Conservation (phyloP, 73 alveolate species). For the Paramecium octaurelia region DNA sequence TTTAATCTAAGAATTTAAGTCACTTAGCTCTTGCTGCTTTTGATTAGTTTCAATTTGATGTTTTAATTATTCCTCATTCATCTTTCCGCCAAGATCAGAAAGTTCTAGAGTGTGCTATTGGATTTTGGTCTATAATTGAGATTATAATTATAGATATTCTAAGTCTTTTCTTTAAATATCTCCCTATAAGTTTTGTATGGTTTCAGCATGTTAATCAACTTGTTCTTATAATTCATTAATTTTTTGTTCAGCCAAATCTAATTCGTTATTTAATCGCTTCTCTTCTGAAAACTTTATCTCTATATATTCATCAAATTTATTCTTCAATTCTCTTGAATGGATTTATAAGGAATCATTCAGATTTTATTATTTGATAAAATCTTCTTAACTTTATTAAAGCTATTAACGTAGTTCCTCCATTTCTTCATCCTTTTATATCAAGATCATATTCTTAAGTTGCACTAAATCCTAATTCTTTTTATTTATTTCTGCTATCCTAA, state of each 20-base stretch:
- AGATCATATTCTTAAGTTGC: background rate
- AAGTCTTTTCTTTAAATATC: background rate
- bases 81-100: background rate
- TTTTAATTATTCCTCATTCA: background rate
- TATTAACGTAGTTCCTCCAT: background rate
- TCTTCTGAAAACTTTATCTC: background rate
- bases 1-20: background rate
- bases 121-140: background rate
- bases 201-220: background rate
- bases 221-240: background rate
- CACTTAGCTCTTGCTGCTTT: background rate
- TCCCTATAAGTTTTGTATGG: background rate
- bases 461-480: background rate
- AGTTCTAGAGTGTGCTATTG: background rate
- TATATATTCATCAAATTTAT: background rate
- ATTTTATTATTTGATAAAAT: background rate
- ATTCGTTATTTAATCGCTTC: background rate
- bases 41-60: background rate
- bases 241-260: background rate
- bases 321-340: background rate
- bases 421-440: background rate
- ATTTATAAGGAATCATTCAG: background rate
- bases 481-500: background rate
- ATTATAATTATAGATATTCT: background rate
- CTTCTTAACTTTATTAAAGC: background rate